phyloP scores from a whole-genome alignment of 805 yeast genomes.

The Saccharomycopsis sp. region DNA sequence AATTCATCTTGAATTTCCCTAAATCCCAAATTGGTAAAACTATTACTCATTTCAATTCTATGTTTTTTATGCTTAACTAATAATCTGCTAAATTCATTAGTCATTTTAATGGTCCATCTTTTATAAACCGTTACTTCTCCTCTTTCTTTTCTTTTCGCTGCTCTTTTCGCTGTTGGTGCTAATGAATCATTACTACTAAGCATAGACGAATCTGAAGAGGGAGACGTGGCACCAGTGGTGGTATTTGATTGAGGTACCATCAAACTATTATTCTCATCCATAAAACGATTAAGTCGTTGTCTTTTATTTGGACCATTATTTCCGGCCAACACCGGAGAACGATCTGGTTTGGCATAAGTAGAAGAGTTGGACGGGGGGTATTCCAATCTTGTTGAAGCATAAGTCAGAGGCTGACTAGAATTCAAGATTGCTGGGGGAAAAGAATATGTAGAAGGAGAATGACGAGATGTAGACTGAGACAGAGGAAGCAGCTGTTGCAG shows the following conservation, averaged over 20 bases:
- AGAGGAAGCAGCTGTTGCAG: slow-evolving; percentile 1
- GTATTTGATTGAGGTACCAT: too few species aligned
- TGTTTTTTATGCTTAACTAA: slow-evolving; percentile 11
- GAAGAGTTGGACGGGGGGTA: too few species aligned
- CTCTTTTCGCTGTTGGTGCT: not conserved
- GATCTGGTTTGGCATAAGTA: too few species aligned
- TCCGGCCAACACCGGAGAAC: too few species aligned
- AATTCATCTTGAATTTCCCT: slow-evolving; percentile 15
- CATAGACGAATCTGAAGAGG: not conserved
- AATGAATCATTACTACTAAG: not conserved
- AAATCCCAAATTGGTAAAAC: slow-evolving; percentile 17
- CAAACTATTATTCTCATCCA: not conserved
- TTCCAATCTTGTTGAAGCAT: too few species aligned
- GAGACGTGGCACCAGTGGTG: too few species aligned
- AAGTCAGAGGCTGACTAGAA: too few species aligned
- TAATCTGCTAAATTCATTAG: slow-evolving; percentile 16
- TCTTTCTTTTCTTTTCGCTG: not conserved
- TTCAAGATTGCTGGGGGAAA: too few species aligned
- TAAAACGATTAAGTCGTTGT: too few species aligned
- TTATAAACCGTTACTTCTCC: slow-evolving; percentile 11
- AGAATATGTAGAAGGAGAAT: not conserved
- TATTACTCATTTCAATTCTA: slow-evolving; percentile 11
- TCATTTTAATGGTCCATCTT: slow-evolving; percentile 18
- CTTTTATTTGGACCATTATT: not conserved
- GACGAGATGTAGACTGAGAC: not conserved